Evolutionary conservation across 2,329 filamentous ascomycete genomes (phyloP).

Genomic region (Periconia sp.): DNA sequence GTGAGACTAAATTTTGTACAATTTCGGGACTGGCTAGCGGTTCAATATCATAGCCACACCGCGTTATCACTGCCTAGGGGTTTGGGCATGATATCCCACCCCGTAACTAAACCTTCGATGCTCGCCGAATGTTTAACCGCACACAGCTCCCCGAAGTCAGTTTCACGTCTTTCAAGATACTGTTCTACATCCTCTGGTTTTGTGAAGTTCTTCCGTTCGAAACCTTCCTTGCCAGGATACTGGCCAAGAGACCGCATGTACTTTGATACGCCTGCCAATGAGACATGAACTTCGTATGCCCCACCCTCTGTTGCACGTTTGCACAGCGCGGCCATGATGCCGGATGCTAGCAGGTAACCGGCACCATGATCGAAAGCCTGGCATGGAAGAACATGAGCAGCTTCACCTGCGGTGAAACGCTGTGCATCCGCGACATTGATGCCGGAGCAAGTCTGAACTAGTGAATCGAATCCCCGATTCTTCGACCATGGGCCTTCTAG

Average conservation of each 20-base stretch:
- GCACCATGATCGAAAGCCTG: conserved; percentile 64
- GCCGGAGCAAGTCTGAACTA: conserved; percentile 62
- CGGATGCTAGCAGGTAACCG: conserved; percentile 62
- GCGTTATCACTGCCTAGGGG: conserved; percentile 55
- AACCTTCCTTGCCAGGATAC: conserved; percentile 53
- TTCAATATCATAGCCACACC: conserved; percentile 38
- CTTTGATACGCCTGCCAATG: conserved; percentile 62
- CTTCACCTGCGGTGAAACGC: conserved; percentile 48
- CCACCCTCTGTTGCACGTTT: conserved; percentile 53
- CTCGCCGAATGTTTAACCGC: conserved; percentile 57
- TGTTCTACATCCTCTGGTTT: conserved; percentile 35
- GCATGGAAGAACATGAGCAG: conserved; percentile 55
- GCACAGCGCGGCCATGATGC: conserved; percentile 60
- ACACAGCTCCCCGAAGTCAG: conserved; percentile 55
- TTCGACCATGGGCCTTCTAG: conserved; percentile 54
- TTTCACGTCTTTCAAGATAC: conserved; percentile 54
- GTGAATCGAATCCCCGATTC: conserved; percentile 61
- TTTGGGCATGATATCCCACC: conserved; percentile 61
- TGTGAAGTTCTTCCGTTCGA: conserved; percentile 45
- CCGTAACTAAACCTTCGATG: conserved; percentile 54
- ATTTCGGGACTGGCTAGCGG: background rate
- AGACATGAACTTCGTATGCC: conserved; percentile 61
- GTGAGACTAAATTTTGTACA: background rate
- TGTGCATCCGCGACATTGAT: conserved; percentile 63
- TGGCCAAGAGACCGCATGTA: conserved; percentile 63